These are phyloP conservation scores for Epichloe brachyelytri DNA, from an alignment of 2,329 filamentous ascomycete species.

Conservation along the genomic window DNA sequence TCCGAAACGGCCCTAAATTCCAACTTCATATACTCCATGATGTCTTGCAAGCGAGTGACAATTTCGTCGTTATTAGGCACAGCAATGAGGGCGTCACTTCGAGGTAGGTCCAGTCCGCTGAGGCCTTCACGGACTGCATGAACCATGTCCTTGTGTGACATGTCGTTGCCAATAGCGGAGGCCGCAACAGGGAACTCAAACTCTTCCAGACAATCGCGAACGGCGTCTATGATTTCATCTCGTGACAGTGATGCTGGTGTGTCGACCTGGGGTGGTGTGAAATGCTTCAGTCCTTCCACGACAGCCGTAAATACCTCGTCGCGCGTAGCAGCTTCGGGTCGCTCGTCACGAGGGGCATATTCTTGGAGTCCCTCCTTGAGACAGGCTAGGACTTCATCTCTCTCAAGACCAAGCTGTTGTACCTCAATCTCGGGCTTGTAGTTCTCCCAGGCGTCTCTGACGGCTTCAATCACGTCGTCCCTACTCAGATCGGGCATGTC, in stretches of 20 bases:
- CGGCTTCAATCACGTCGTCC: constrained; percentile 75
- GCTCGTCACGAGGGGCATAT: constrained; percentile 45
- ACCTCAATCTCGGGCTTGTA: constrained; percentile 90
- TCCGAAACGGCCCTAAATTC: constrained; percentile 49
- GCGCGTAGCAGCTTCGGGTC: constrained; percentile 50
- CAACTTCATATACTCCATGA: constrained; percentile 45
- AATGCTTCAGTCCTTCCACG: constrained; percentile 73
- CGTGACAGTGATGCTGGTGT: constrained; percentile 57
- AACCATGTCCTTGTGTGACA: constrained; percentile 50
- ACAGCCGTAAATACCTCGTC: constrained; percentile 80
- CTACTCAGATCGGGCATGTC: constrained; percentile 42
- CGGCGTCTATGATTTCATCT: constrained; percentile 72
- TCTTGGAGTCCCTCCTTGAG: constrained; percentile 75
- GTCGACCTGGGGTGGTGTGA: constrained; percentile 60
- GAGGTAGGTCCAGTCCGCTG: constrained; percentile 33
- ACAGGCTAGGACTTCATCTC: constrained; percentile 79
- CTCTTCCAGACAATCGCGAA: constrained; percentile 76
- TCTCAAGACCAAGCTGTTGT: constrained; percentile 78
- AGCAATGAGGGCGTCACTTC: constrained; percentile 27
- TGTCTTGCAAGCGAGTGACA: constrained; percentile 46
- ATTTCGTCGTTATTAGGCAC: constrained; percentile 36
- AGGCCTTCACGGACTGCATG: constrained; percentile 51
- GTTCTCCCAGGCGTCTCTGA: constrained; percentile 83
- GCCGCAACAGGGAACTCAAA: constrained; percentile 61
- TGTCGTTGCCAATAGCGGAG: constrained; percentile 36